Base-by-base conservation (phyloP, 768 basidiomycete species). In the Lyophyllum semitale region DNA sequence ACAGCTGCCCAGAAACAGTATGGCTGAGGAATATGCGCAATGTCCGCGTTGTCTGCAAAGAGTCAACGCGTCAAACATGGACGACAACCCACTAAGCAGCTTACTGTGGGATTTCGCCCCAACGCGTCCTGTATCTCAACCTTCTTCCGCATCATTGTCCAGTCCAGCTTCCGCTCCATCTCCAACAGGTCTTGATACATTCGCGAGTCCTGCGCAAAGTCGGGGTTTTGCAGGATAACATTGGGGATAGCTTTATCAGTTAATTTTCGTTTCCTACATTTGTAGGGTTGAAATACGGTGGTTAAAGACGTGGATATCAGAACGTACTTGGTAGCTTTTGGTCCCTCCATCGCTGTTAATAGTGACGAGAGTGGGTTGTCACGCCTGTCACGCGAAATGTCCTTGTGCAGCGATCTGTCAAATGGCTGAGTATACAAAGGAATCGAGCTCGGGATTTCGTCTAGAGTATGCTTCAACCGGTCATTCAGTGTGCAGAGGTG, bases 111-210 rank as follows among this genome's bases (percentile, higher is more conserved):
- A 30, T 82, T 85, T 54, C 88, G 81, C 20, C 82, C 81, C 43
- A 95, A 67, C n/a, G 93, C 85, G 66, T 98, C 95, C 66, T 94
- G 91, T 29, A 98, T 86, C 67, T 98, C 95, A 9, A 88, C 88
- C 62, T 82, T 85, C 72, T 96, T 96, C 67, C 95, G 79, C 67
- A 85, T 86, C 79, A 95, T 89, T 3, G 93, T 95, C 95, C 95
- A 97, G 70, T 98, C 95, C 15, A 98, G 75, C 67, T 89, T 91
- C 54, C 90, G 82, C 68, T 97, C 95, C 85, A 92, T 92, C 60
- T 90, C 88, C 25, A 95, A 70, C 37, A 97, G 75, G 63, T 91
- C 87, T 56, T 87, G 84, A 71, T 96, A 97, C 83, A 95, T 91
- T 54, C 76, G 77, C 22, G 92, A 92, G 68, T 96, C 93, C 62